Evolutionary conservation across 805 yeast species (phyloP), one percentile per base, ranked within the genome.

Genomic region (Myxozyma sirexii): DNA sequence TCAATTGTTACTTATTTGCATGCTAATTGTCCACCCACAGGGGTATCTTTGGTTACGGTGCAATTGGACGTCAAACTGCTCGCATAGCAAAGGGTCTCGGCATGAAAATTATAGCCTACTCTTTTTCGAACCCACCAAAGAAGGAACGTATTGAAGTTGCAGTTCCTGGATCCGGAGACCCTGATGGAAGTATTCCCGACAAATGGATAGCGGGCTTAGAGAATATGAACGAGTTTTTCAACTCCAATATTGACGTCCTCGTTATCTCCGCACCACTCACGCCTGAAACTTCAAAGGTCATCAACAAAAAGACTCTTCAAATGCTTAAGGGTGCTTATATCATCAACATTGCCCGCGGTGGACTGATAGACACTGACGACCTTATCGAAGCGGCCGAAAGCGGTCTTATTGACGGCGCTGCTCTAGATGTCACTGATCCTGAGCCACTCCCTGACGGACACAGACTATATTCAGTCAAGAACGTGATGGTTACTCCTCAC

Each of bases 41-140:
- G 2, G 82, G 84, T 2, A 78, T 88, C 35, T 80, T 87, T 3
- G 96, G 94, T 0, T 84, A 87, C 68, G 94, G 96, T 1, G 77
- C 82, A 24, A 87, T 88, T 63, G 96, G 94, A 7, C 80, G 80
- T 68, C 77, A 79, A 38, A 82, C 87, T 54, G 93, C 84, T 2
- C 73, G 72, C 46, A 78, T 85, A 67, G 77, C 87, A 60, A 54
- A 76, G 53, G 75, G 75, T 12, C 71, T 88, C 37, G 90, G 88
- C 2, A 84, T 87, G 88, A 72, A 80, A 27, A 76, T 88, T 39
- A 76, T 73, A 60, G 69, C 59, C n/a, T 65, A 59, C 39, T 56
- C 67, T 2, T 62, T 62, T 42, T 54, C 67, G 5, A 60, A 35
- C 26, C 67, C 68, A 1, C 64, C 62, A 19, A 43, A 37, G 29